Evolutionary conservation across 2,329 filamentous ascomycete genomes (phyloP), one percentile per base, ranked within the genome.

Genomic region (Falciphora oryzae): DNA sequence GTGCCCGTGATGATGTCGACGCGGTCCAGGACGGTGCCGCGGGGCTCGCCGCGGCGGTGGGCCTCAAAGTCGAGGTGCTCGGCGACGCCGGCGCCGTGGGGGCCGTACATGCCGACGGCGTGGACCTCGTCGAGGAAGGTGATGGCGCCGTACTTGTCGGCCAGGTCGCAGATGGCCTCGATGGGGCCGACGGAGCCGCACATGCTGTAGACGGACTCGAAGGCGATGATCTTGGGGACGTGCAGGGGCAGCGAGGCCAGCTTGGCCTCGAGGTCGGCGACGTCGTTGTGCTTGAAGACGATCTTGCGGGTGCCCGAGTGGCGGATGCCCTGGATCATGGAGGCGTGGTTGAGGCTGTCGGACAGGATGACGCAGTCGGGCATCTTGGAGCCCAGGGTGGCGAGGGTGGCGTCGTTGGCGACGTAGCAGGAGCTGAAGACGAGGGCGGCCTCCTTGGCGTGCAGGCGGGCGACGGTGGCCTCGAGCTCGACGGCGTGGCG

Each of bases 141-240:
- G 68, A 99, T 88, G 56, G 95, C 95, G 66, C 95, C 95, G 75
- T 99, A 99, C 81, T 97, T 97, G 68, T 98, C 93, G 13, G 95
- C 94, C 64, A 99, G 81, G 75, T 99, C 93, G 76, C 94, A 98
- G 67, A 99, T 98, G 74, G 89, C 89, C 78, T 93, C 92, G 70
- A 99, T 99, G 0, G 95, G 95, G 0, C 93, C 95, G 74, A 99
- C 92, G 22, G 93, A 97, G 68, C 95, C 95, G 75, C 95, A 99
- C 95, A 99, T 99, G 81, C 93, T 97, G 80, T 99, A 99, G 4
- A 99, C 95, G 35, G 93, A 97, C 79, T 99, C 95, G 69, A 98
- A 99, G 2, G 95, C 95, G 69, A 99, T 99, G 69, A 99, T 97
- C 82, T 99, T 99, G 65, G 95, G 95, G 50, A 91, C 86, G 66